Evolutionary conservation across 805 yeast species (phyloP).

Genomic region (Sungouiozyma intestinalis): DNA sequence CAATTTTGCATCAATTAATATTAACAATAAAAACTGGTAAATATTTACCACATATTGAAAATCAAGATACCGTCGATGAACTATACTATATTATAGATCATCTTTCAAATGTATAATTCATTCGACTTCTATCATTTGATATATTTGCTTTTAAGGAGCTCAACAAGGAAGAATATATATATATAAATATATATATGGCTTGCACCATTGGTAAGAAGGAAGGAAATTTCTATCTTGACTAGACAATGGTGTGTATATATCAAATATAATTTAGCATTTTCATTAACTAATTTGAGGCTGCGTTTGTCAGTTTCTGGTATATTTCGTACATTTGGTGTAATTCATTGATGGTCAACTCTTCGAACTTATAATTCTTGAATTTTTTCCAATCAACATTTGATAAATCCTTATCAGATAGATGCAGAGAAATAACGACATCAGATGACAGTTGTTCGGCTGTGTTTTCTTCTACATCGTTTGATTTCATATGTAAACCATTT

Average conservation of each 20-base stretch:
- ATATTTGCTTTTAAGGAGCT: neutral
- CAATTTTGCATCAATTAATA: constrained; percentile 13
- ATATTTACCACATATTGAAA: constrained; percentile 14
- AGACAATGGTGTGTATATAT: no score
- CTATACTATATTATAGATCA: constrained; percentile 5
- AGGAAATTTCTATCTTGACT: no score
- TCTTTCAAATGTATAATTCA: constrained; percentile 4
- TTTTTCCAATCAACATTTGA: constrained; percentile 15
- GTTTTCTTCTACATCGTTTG: neutral
- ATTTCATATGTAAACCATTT: neutral
- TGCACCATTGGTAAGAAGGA: no score
- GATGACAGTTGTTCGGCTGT: constrained; percentile 8
- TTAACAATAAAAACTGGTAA: constrained; percentile 11
- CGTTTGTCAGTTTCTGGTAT: constrained; percentile 15
- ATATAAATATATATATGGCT: neutral
- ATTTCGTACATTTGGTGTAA: constrained; percentile 23
- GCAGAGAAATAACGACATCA: constrained; percentile 11
- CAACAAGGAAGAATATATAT: no score
- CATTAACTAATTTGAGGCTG: neutral
- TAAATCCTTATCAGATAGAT: constrained; percentile 8
- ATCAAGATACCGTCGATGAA: constrained; percentile 3
- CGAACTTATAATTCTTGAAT: constrained; percentile 18
- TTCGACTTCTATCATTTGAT: neutral
- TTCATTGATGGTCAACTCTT: constrained; percentile 23
- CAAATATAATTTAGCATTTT: neutral